Conservation (phyloP, 257 asterid genomes). For the Solanum pimpinellifolium region DNA sequence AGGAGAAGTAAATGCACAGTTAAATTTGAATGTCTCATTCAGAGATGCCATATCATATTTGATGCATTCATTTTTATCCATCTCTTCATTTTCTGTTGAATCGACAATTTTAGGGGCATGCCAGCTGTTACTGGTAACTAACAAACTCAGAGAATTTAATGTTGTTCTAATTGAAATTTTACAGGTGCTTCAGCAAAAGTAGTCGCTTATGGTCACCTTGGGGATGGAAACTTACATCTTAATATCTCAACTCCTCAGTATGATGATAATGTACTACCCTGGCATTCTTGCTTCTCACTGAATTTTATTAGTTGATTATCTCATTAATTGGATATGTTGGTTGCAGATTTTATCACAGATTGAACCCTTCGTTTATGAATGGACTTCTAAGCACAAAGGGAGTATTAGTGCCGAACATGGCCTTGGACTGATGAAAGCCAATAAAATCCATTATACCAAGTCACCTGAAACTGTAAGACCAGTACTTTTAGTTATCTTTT, state of each 20-base stretch:
- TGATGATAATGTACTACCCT: conserved; percentile 44
- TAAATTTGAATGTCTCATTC: background rate
- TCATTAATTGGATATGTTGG: background rate
- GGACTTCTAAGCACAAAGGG: conserved; percentile 93
- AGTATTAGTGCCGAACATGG: conserved; percentile 99
- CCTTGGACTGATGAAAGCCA: conserved; percentile 92
- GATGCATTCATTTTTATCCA: background rate
- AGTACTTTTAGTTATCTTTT: background rate
- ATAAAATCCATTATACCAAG: conserved; percentile 88
- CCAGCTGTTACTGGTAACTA: background rate
- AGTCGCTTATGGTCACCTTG: conserved; percentile 92
- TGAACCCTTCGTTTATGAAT: conserved; percentile 92
- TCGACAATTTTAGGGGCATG: background rate
- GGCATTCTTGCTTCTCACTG: conserved; percentile 2
- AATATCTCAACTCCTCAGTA: conserved; percentile 69
- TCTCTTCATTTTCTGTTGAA: background rate
- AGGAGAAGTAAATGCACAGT: background rate
- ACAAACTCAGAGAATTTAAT: background rate
- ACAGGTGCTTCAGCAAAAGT: conserved; percentile 57
- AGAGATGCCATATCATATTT: background rate
- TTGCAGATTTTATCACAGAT: conserved; percentile 66
- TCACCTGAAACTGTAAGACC: conserved; percentile 70
- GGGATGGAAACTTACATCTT: conserved; percentile 94
- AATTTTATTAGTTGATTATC: background rate
- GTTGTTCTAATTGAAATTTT: background rate